Evolutionary conservation across 2,329 filamentous ascomycete species (phyloP).

Genomic region (Rutstroemia sp.): DNA sequence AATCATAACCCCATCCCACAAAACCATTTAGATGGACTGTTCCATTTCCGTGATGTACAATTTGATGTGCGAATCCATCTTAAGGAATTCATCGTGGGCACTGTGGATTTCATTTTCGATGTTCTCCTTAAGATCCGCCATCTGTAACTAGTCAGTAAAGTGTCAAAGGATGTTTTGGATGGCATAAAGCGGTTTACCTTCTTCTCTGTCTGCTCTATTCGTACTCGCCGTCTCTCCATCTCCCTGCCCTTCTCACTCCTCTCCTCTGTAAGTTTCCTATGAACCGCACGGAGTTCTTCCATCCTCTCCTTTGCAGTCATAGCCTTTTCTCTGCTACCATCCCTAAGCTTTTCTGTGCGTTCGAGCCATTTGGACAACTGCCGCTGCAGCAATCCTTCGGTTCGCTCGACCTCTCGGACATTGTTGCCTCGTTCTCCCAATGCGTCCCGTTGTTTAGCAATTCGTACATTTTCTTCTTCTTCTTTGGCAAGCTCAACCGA

Average conservation of each 20-base stretch:
- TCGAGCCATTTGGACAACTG: conserved; percentile 83
- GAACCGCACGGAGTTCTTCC: conserved; percentile 77
- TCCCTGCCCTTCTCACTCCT: conserved; percentile 80
- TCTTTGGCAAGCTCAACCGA: conserved; percentile 78
- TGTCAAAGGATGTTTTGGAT: neutral
- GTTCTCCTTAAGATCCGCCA: conserved; percentile 95
- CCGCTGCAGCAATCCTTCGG: conserved; percentile 73
- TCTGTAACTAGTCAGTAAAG: conserved; percentile 44
- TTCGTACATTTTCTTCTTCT: conserved; percentile 79
- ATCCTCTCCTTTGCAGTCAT: conserved; percentile 77
- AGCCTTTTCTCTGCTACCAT: conserved; percentile 74
- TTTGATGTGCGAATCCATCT: conserved; percentile 95
- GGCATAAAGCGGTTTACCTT: conserved; percentile 56
- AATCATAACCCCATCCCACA: conserved; percentile 6
- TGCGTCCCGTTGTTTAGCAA: conserved; percentile 75
- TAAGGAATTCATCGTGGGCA: conserved; percentile 89
- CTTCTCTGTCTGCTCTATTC: conserved; percentile 97
- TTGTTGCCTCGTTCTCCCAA: conserved; percentile 83
- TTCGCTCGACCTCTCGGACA: conserved; percentile 83
- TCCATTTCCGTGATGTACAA: conserved; percentile 99
- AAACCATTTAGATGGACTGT: conserved; percentile 48
- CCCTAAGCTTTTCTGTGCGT: conserved; percentile 74
- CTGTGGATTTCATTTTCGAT: conserved; percentile 90
- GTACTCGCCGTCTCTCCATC: conserved; percentile 84
- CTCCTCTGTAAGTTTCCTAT: conserved; percentile 77